Conservation (phyloP, 2,329 filamentous ascomycete species). For the Didymella keratinophila region DNA sequence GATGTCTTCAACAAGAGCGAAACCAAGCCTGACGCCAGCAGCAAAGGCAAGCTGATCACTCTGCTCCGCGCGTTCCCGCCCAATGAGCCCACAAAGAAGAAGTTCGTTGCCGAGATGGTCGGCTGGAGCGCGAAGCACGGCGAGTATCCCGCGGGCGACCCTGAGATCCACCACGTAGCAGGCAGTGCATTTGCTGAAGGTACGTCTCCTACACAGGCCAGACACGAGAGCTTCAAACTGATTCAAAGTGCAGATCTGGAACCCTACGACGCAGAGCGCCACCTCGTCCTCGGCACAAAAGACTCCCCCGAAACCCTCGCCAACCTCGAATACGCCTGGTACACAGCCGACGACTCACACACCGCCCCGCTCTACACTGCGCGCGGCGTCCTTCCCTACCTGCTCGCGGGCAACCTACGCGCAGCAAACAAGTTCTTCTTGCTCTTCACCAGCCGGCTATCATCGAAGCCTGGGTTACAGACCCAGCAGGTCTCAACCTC, state of each 20-base stretch:
- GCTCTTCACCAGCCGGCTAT: conserved; percentile 74
- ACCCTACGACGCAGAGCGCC: conserved; percentile 89
- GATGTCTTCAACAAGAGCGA: conserved; percentile 91
- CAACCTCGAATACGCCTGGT: conserved; percentile 92
- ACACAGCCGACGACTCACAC: conserved; percentile 85
- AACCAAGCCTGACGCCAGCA: conserved; percentile 75
- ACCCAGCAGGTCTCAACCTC: conserved; percentile 82
- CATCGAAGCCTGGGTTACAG: conserved; percentile 68
- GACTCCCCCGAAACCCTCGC: conserved; percentile 84
- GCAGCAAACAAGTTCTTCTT: conserved; percentile 85
- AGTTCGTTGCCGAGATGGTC: conserved; percentile 86
- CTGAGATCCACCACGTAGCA: conserved; percentile 91
- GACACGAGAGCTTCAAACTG: background rate
- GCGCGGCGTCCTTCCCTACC: conserved; percentile 87
- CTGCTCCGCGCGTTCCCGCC: conserved; percentile 81
- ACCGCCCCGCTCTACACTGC: conserved; percentile 86
- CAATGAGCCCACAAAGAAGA: conserved; percentile 90
- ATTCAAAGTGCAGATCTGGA: conserved; percentile 71
- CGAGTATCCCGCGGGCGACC: conserved; percentile 88
- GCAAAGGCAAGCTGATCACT: conserved; percentile 77
- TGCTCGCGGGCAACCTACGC: conserved; percentile 87
- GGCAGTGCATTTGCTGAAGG: conserved; percentile 87
- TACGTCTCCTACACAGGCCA: conserved; percentile 40
- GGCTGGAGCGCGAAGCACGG: conserved; percentile 88
- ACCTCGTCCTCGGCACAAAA: conserved; percentile 86